phyloP scores from a whole-genome alignment of 2,329 filamentous ascomycete species.

The Sarocladium kiliense region DNA sequence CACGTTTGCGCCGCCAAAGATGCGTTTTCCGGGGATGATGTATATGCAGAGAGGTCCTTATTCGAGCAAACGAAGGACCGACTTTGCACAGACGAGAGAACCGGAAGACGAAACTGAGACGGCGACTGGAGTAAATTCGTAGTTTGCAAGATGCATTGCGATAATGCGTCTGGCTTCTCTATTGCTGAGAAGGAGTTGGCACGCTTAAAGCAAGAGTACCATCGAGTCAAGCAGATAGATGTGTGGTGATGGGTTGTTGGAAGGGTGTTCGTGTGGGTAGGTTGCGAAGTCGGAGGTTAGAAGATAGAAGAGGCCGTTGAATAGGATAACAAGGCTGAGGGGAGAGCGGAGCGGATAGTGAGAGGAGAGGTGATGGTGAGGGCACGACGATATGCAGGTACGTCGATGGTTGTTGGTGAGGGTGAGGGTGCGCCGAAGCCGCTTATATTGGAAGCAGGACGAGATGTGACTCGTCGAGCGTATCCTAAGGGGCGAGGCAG shows the following conservation, averaged over 20 bases:
- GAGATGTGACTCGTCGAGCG: constrained; percentile 29
- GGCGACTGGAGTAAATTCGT: constrained; percentile 53
- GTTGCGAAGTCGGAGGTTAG: constrained; percentile 18
- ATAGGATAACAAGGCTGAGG: constrained; percentile 17
- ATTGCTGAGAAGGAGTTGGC: constrained; percentile 16
- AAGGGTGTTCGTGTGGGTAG: neutral
- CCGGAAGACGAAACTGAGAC: constrained; percentile 57
- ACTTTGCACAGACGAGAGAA: constrained; percentile 51
- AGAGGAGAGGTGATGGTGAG: constrained; percentile 14
- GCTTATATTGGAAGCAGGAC: constrained; percentile 21
- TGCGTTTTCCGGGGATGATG: constrained; percentile 30
- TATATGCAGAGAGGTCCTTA: constrained; percentile 34
- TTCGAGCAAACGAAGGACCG: constrained; percentile 34
- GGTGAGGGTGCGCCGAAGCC: constrained; percentile 7
- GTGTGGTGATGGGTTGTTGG: neutral
- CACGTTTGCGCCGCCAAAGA: constrained; percentile 26
- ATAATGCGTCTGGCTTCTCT: constrained; percentile 26
- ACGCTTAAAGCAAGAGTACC: constrained; percentile 28
- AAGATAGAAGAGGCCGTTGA: constrained; percentile 12
- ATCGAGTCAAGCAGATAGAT: constrained; percentile 20
- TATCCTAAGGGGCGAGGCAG: constrained; percentile 28
- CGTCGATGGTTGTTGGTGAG: constrained; percentile 2
- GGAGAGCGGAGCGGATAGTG: constrained; percentile 16
- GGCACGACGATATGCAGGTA: constrained; percentile 15
- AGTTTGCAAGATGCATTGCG: constrained; percentile 56